phyloP scores from a whole-genome alignment of 1,284 basidiomycete species.

The Tetrapyrgos nigripes region DNA sequence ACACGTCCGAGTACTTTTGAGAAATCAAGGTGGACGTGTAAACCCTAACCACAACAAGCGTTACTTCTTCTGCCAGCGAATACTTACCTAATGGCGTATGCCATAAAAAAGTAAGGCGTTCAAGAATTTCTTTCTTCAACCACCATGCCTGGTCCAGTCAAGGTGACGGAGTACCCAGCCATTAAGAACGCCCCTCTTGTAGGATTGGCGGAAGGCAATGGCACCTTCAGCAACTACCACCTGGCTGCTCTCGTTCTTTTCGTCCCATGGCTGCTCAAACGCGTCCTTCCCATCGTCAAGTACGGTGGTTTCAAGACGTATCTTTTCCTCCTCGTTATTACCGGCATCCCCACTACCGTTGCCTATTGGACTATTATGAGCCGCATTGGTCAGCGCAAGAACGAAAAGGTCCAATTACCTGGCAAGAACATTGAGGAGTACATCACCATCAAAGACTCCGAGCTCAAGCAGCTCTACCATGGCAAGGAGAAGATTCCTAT shows the following conservation, averaged over 20 bases:
- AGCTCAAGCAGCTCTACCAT: constrained; percentile 81
- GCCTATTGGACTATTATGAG: constrained; percentile 94
- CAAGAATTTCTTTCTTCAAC: constrained; percentile 1
- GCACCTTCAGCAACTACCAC: constrained; percentile 82
- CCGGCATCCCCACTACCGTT: constrained; percentile 81
- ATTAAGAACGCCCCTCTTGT: constrained; percentile 64
- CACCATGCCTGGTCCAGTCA: constrained; percentile 14
- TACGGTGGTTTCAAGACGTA: constrained; percentile 87
- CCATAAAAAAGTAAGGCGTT: neutral
- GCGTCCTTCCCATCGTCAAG: constrained; percentile 77
- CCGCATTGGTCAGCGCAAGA: constrained; percentile 81
- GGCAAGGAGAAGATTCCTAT: constrained; percentile 94
- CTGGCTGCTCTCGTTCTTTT: constrained; percentile 80
- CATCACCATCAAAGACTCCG: constrained; percentile 88
- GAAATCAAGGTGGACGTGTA: too few relatives aligned
- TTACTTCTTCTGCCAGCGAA: neutral
- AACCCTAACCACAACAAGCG: too few relatives aligned
- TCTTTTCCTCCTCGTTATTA: constrained; percentile 77
- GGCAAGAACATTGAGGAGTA: constrained; percentile 89
- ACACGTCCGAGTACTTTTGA: too few relatives aligned
- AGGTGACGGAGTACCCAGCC: constrained; percentile 14
- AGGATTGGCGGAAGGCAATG: constrained; percentile 88
- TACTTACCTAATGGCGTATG: neutral
- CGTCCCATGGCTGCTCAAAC: constrained; percentile 85
- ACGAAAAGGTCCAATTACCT: constrained; percentile 89